These are phyloP conservation scores for Trichomonascaceae sp. DNA, from an alignment of 1,139 yeast species.

Conservation along the genomic window DNA sequence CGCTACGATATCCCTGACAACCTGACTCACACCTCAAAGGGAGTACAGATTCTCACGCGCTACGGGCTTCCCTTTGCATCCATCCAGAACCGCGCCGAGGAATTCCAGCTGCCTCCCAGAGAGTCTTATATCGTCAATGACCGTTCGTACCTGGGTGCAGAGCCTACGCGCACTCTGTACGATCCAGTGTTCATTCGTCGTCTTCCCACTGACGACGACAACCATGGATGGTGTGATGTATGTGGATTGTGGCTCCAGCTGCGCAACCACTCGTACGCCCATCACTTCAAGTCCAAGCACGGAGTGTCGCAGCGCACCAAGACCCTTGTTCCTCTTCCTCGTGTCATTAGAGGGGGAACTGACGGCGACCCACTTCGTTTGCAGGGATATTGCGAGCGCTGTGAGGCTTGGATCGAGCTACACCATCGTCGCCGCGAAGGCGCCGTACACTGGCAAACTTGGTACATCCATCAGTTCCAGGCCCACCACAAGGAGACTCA, in stretches of 20 bases:
- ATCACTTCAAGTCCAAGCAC: conserved; percentile 12
- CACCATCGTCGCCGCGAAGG: conserved; percentile 9
- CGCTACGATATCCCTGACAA: conserved; percentile 1
- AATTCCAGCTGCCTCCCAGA: conserved; percentile 6
- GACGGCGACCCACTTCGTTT: conserved; percentile 5
- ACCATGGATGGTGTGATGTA: conserved; percentile 13
- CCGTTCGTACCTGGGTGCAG: conserved; percentile 12
- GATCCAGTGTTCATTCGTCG: conserved; percentile 12
- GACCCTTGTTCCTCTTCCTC: conserved; percentile 9
- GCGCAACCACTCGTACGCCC: conserved; percentile 13
- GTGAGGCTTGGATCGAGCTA: conserved; percentile 11
- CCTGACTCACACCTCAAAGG: conserved; percentile 3
- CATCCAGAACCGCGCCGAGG: conserved; percentile 7
- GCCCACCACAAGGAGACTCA: conserved; percentile 10
- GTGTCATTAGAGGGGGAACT: conserved; percentile 9
- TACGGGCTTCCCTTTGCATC: conserved; percentile 11
- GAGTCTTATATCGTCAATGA: conserved; percentile 9
- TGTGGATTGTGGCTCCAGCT: conserved; percentile 13
- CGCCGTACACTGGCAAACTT: conserved; percentile 12
- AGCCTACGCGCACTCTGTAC: conserved; percentile 11
- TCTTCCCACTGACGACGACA: conserved; percentile 11
- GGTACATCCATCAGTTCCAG: conserved; percentile 13
- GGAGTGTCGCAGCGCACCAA: conserved; percentile 13
- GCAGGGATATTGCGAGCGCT: conserved; percentile 12
- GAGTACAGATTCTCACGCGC: conserved; percentile 5